phyloP scores from a whole-genome alignment of 129 eudicot genomes.

The Glebionis coronaria region DNA sequence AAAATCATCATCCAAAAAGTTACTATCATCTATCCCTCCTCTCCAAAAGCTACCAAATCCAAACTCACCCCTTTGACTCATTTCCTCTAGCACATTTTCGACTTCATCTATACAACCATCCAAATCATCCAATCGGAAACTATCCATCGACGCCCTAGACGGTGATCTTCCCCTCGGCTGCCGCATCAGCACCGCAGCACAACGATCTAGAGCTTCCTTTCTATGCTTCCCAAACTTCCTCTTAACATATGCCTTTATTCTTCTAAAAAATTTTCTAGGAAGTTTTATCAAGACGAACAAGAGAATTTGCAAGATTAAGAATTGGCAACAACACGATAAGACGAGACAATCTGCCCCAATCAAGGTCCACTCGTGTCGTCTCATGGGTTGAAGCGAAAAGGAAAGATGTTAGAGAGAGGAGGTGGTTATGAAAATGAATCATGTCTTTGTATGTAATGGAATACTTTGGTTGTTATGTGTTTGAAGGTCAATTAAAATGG shows the following conservation, averaged over 20 bases:
- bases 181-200: conserved; percentile 29
- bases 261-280: conserved; percentile 46
- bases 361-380: conserved; percentile 45
- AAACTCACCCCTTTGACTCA: conserved; percentile 65
- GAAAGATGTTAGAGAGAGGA: conserved; percentile 3
- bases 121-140: conserved; percentile 27
- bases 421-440: conserved; percentile 29
- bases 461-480: conserved; percentile 34
- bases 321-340: conserved; percentile 85
- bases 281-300: conserved; percentile 59
- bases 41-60: conserved; percentile 92
- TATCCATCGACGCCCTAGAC: conserved; percentile 20
- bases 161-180: conserved; percentile 19
- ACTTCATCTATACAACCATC: conserved; percentile 62
- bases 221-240: conserved; percentile 42
- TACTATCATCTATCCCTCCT: conserved; percentile 37
- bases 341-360: conserved; percentile 84
- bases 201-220: conserved; percentile 23
- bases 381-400: conserved; percentile 22
- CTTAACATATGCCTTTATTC: conserved; percentile 41
- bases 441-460: conserved; percentile 40
- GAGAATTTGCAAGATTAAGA: conserved; percentile 62
- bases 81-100: conserved; percentile 62
- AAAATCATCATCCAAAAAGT: conserved; percentile 25
- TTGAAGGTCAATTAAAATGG: conserved; percentile 42